Evolutionary conservation across 2,329 filamentous ascomycete genomes (phyloP).

Genomic region (Coniochaeta prunicola): DNA sequence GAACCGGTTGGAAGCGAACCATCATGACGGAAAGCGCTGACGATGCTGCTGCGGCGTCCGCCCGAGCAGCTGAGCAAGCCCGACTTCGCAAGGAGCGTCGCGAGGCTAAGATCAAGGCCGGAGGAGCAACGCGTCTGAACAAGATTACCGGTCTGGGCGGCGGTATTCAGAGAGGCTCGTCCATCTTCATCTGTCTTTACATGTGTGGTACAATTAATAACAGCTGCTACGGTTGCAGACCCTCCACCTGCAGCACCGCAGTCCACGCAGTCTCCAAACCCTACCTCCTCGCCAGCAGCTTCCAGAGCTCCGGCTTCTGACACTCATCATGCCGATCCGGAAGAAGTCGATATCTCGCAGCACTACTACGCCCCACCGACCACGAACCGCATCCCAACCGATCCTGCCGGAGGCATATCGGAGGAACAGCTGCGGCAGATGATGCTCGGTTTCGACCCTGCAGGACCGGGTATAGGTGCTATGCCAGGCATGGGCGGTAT

Average conservation of each 20-base stretch:
- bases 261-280: conserved; percentile 14
- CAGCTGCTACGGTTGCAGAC: too few relatives aligned
- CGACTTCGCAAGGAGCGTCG: conserved; percentile 71
- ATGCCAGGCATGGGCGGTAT: conserved; percentile 15
- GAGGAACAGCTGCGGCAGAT: conserved; percentile 58
- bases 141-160: conserved; percentile 68
- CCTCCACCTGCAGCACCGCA: conserved; percentile 20
- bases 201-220: too few relatives aligned
- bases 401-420: conserved; percentile 24
- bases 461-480: conserved; percentile 10
- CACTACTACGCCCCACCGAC: conserved; percentile 57
- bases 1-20: neutral
- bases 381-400: conserved; percentile 27
- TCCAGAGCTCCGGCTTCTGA: conserved; percentile 20
- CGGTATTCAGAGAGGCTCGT: conserved; percentile 38
- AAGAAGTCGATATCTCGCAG: conserved; percentile 72
- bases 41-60: conserved; percentile 35
- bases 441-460: conserved; percentile 50
- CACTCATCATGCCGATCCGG: conserved; percentile 51
- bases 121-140: conserved; percentile 62
- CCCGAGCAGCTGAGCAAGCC: conserved; percentile 56
- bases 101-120: conserved; percentile 70
- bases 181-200: too few relatives aligned
- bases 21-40: conserved; percentile 36
- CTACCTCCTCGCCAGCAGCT: conserved; percentile 20